Conservation (phyloP, 352 stramenopile species). For the Peronosclerospora sorghi region DNA sequence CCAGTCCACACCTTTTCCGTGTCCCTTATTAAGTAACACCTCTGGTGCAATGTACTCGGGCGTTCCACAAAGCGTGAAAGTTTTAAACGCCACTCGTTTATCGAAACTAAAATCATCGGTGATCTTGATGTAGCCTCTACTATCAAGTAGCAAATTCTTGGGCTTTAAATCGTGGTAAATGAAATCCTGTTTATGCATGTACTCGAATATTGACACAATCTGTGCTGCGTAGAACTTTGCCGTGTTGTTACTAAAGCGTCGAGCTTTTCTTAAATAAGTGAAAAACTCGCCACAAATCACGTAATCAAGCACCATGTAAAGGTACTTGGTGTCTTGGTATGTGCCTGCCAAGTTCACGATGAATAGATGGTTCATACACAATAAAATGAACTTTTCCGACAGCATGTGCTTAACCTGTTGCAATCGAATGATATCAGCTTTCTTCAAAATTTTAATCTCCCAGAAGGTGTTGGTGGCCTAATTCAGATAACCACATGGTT, state of each 20-base stretch:
- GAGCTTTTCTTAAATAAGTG: constrained; percentile 89
- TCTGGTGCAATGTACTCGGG: constrained; percentile 90
- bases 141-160: constrained; percentile 93
- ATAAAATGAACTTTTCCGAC: constrained; percentile 92
- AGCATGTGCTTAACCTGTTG: constrained; percentile 97
- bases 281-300: constrained; percentile 97
- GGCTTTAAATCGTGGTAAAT: constrained; percentile 96
- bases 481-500: background rate
- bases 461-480: constrained; percentile 85
- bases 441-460: constrained; percentile 98
- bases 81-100: constrained; percentile 93
- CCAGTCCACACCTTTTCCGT: constrained; percentile 90
- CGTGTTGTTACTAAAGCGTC: constrained; percentile 87
- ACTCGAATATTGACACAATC: constrained; percentile 94
- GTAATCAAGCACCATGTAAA: constrained; percentile 98
- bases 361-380: constrained; percentile 90
- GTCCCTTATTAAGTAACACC: constrained; percentile 84
- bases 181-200: constrained; percentile 92
- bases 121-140: constrained; percentile 93
- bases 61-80: constrained; percentile 89
- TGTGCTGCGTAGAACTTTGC: constrained; percentile 91
- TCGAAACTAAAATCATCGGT: constrained; percentile 91
- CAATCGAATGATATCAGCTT: constrained; percentile 91
- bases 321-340: constrained; percentile 91
- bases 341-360: constrained; percentile 92